A percentile compares a stretch with the other conserved stretches of the same genome.
These are phyloP conservation scores for Populus hybrid DNA, from an alignment of 441 rosid species.

Conservation along the genomic window DNA sequence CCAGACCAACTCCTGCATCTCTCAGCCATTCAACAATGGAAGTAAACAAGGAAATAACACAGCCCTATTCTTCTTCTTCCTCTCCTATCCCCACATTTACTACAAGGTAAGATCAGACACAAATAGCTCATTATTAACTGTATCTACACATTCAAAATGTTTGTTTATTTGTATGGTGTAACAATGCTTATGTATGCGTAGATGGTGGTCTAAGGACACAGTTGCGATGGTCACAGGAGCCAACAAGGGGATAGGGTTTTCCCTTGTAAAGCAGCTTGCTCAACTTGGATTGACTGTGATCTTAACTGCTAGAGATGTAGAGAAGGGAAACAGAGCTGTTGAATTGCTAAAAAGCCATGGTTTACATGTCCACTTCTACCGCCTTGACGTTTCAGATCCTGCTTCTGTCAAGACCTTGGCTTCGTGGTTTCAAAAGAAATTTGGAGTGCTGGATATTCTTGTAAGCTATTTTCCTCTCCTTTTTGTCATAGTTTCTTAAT, in stretches of 20 bases:
- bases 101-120: not conserved
- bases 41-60: not conserved
- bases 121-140: not conserved
- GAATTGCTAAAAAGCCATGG: constrained; percentile 34
- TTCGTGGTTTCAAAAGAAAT: constrained; percentile 37
- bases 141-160: not conserved
- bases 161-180: not conserved
- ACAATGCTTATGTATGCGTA: constrained; percentile 1
- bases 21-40: constrained; percentile 5
- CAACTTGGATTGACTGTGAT: constrained; percentile 60
- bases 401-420: constrained; percentile 54
- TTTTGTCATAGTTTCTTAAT: not conserved
- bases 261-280: constrained; percentile 63
- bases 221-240: constrained; percentile 82
- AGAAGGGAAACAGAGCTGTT: constrained; percentile 49
- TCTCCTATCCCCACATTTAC: not conserved
- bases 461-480: constrained; percentile 37
- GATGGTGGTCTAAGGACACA: constrained; percentile 80
- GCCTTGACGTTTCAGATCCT: constrained; percentile 60
- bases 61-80: not conserved
- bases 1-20: not conserved
- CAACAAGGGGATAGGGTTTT: constrained; percentile 78
- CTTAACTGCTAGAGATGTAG: constrained; percentile 63
- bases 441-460: constrained; percentile 61
- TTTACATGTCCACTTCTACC: constrained; percentile 45